phyloP scores from a whole-genome alignment of 169 alveolate genomes.

The Plasmodium knowlesi region DNA sequence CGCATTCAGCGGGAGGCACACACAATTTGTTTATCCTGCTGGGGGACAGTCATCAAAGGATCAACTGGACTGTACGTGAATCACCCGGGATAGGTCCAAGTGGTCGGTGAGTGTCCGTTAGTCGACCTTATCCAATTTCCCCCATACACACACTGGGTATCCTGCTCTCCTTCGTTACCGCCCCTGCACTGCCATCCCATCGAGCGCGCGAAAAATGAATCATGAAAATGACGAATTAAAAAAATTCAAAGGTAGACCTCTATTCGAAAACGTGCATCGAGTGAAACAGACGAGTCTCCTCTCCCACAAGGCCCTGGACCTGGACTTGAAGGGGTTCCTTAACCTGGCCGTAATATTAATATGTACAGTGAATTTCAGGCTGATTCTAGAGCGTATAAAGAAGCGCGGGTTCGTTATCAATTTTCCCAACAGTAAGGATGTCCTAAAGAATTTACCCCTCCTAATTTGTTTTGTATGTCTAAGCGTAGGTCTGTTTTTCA shows the following conservation, averaged over 20 bases:
- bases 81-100: neutral
- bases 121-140: neutral
- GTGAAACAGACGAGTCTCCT: slow-evolving; percentile 82
- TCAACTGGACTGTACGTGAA: neutral
- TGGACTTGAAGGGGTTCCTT: slow-evolving; percentile 89
- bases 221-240: slow-evolving; percentile 1
- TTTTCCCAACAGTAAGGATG: slow-evolving; percentile 79
- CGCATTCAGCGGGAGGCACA: neutral
- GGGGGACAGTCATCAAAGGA: neutral
- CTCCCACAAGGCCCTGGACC: slow-evolving; percentile 82
- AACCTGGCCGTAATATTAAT: slow-evolving; percentile 89
- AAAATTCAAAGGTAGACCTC: slow-evolving; percentile 81
- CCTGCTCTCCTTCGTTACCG: neutral
- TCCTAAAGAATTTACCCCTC: slow-evolving; percentile 68
- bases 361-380: slow-evolving; percentile 88
- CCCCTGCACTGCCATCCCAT: neutral
- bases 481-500: slow-evolving; percentile 80
- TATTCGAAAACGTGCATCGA: slow-evolving; percentile 84
- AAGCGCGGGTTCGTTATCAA: slow-evolving; percentile 88
- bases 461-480: slow-evolving; percentile 67
- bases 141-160: too few relatives aligned
- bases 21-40: neutral
- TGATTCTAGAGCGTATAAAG: slow-evolving; percentile 89
- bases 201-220: slow-evolving; percentile 19
- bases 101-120: too few relatives aligned